Evolutionary conservation across 768 basidiomycete species (phyloP).

Genomic region (Leccinum obscurum): DNA sequence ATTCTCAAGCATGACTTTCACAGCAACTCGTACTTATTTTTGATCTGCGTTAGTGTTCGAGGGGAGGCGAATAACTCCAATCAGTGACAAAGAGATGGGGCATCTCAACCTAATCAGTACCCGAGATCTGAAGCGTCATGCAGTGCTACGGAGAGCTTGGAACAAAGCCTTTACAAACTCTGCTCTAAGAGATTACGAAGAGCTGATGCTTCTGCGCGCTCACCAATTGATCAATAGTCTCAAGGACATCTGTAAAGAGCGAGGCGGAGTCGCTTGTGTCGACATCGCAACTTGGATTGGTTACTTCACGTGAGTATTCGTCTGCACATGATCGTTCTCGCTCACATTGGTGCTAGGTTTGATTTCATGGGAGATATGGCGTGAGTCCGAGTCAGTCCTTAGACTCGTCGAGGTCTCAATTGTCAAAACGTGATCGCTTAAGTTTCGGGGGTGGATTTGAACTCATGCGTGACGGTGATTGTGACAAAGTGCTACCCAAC

Average conservation of each 20-base stretch:
- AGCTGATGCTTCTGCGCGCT: too few species aligned
- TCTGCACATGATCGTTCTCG: not conserved
- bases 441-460: slow-evolving; percentile 43
- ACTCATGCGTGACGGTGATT: slow-evolving; percentile 38
- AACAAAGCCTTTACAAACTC: too few species aligned
- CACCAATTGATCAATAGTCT: too few species aligned
- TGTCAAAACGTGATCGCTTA: not conserved
- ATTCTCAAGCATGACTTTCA: slow-evolving; percentile 1
- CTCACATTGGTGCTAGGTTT: slow-evolving; percentile 14
- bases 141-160: slow-evolving; percentile 19
- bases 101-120: slow-evolving; percentile 16
- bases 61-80: slow-evolving; percentile 22
- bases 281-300: slow-evolving; percentile 21
- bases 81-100: slow-evolving; percentile 13
- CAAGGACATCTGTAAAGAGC: too few species aligned
- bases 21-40: slow-evolving; percentile 5
- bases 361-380: slow-evolving; percentile 33
- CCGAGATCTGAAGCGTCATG: slow-evolving; percentile 24
- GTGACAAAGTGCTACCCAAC: slow-evolving; percentile 29
- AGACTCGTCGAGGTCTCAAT: not conserved
- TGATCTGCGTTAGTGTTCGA: slow-evolving; percentile 17
- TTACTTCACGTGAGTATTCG: slow-evolving; percentile 22
- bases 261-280: too few species aligned
- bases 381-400: slow-evolving; percentile 16
- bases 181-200: too few species aligned